phyloP scores from a whole-genome alignment of 176 grass and related monocot genomes.

The Eremochloa ophiuroides region DNA sequence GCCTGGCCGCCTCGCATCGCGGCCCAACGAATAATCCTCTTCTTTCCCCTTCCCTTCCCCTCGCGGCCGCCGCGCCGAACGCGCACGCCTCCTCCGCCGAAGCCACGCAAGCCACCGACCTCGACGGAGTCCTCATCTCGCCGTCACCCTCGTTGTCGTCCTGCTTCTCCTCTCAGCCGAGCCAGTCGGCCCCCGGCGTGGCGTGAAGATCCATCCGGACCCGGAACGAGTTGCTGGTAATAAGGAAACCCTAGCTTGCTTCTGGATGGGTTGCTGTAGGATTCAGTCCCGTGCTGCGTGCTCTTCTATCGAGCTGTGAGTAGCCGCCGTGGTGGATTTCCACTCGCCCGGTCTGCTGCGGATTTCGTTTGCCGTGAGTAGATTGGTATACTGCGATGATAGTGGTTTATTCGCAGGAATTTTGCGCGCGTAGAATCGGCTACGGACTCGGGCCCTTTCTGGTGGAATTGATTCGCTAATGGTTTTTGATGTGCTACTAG shows the following conservation, averaged over 20 bases:
- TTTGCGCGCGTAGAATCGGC: not conserved
- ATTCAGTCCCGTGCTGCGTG: not conserved
- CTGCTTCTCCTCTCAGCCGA: not conserved
- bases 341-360: not conserved
- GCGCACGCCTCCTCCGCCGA: not conserved
- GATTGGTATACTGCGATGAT: not conserved
- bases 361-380: not conserved
- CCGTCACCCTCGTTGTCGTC: not conserved
- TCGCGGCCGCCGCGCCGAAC: not conserved
- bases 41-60: not conserved
- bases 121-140: not conserved
- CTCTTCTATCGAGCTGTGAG: not conserved
- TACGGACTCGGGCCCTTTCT: not conserved
- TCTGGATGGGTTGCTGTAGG: not conserved
- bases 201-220: not conserved
- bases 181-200: not conserved
- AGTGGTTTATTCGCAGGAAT: not conserved
- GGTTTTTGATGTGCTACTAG: not conserved
- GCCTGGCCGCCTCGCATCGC: not conserved
- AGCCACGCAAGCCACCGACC: not conserved
- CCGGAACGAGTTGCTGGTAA: not conserved
- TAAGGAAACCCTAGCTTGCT: not conserved
- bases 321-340: not conserved
- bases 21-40: not conserved
- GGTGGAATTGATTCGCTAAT: not conserved